Conservation (phyloP, 2,329 filamentous ascomycete genomes). For the Ceratocystis variospora region DNA sequence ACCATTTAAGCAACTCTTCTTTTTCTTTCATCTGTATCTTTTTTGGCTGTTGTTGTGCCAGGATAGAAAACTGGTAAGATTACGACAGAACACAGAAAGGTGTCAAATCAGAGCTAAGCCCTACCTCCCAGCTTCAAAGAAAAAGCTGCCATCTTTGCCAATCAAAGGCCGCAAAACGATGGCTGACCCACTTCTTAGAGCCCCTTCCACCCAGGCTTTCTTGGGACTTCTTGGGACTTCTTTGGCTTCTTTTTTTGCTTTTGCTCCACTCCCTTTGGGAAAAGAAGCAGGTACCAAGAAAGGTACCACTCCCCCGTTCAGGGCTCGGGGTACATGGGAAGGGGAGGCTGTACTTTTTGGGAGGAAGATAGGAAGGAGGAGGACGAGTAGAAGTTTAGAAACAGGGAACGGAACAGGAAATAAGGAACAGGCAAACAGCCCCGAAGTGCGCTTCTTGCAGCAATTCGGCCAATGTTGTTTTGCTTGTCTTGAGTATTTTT, state of each 20-base stretch:
- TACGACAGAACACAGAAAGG: background rate
- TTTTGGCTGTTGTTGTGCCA: background rate
- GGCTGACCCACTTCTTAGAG: background rate
- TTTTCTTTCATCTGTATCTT: background rate
- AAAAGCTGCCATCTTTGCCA: background rate
- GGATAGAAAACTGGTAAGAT: background rate
- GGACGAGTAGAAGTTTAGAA: background rate
- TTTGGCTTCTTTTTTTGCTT: background rate
- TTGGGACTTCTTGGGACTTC: background rate
- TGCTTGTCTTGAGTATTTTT: too few relatives aligned
- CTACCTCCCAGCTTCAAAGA: background rate
- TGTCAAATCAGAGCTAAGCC: conserved; percentile 8
- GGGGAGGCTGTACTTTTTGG: background rate
- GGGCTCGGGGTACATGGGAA: conserved; percentile 5
- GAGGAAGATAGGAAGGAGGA: background rate
- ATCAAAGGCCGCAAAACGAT: background rate
- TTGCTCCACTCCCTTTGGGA: conserved; percentile 5
- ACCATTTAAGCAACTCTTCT: background rate
- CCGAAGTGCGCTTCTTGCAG: too few relatives aligned
- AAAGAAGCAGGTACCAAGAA: conserved; percentile 13
- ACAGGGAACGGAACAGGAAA: background rate
- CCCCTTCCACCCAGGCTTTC: background rate
- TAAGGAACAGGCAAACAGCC: background rate
- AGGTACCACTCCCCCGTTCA: conserved; percentile 6
- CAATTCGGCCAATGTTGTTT: too few relatives aligned